A percentile compares a stretch with the other conserved stretches of the same genome.
Conservation (phyloP, 495 filamentous ascomycete genomes). For the Daldinia caldariorum region DNA sequence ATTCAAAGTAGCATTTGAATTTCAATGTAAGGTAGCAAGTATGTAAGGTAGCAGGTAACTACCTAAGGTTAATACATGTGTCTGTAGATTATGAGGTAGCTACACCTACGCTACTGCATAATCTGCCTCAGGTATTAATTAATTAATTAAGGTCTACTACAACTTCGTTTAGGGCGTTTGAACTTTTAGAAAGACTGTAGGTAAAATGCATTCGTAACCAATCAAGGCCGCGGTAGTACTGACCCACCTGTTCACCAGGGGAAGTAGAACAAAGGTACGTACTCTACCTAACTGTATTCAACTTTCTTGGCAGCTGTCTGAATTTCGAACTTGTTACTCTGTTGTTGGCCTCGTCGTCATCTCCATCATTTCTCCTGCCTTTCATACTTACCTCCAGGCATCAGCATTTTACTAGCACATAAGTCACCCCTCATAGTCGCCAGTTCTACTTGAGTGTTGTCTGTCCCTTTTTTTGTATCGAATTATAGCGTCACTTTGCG, state of each 20-base stretch:
- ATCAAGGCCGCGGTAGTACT: constrained; percentile 18
- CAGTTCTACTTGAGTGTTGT: background rate
- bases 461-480: constrained; percentile 4
- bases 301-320: constrained; percentile 36
- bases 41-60: background rate
- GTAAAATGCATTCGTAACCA: constrained; percentile 23
- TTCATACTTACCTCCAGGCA: constrained; percentile 25
- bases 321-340: constrained; percentile 21
- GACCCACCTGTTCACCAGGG: no score
- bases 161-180: constrained; percentile 1
- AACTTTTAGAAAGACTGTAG: background rate
- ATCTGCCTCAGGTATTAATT: background rate
- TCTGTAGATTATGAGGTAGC: background rate
- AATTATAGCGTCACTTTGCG: constrained; percentile 14
- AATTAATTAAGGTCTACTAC: no score
- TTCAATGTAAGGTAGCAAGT: background rate
- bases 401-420: constrained; percentile 27
- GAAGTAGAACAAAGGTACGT: no score
- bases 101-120: background rate
- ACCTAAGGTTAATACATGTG: no score
- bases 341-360: constrained; percentile 28
- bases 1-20: background rate
- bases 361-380: constrained; percentile 7
- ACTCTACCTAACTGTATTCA: no score
- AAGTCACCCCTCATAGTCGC: constrained; percentile 17